These are phyloP conservation scores for Chytridium lagenaria DNA, from an alignment of 371 early-diverging fungal species.

Conservation along the genomic window DNA sequence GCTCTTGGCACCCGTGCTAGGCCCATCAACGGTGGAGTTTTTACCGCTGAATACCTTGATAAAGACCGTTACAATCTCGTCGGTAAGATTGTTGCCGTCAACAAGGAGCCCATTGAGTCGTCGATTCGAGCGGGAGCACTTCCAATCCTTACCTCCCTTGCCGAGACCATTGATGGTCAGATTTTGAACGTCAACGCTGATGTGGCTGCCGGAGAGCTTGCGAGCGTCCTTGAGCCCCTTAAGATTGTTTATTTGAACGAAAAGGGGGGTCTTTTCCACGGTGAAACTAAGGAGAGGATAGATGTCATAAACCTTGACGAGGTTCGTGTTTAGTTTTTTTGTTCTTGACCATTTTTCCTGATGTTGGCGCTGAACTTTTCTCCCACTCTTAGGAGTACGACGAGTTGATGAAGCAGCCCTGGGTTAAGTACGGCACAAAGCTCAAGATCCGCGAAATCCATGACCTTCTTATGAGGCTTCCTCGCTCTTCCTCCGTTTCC, in stretches of 20 bases:
- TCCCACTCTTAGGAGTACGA: constrained; percentile 69
- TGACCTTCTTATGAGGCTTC: constrained; percentile 91
- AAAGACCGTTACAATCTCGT: constrained; percentile 86
- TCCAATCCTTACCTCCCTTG: constrained; percentile 92
- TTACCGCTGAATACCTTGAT: constrained; percentile 92
- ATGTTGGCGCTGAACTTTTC: too few relatives aligned
- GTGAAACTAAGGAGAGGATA: constrained; percentile 90
- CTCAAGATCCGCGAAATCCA: constrained; percentile 95
- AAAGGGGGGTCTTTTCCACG: constrained; percentile 92
- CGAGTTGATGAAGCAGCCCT: constrained; percentile 84
- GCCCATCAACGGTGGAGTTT: constrained; percentile 93
- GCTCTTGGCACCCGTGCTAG: constrained; percentile 90
- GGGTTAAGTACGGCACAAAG: constrained; percentile 96
- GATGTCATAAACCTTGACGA: constrained; percentile 95
- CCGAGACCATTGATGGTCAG: constrained; percentile 95
- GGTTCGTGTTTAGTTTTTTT: constrained; percentile 50
- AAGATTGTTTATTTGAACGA: constrained; percentile 96
- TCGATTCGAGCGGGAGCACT: constrained; percentile 91
- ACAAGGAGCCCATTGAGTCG: constrained; percentile 89
- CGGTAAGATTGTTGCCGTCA: constrained; percentile 87
- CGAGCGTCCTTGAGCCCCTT: constrained; percentile 92
- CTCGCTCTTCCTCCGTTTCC: constrained; percentile 93
- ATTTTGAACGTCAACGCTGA: constrained; percentile 98
- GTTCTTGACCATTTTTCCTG: background rate
- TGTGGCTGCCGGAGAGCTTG: constrained; percentile 95